Conservation (phyloP, 306 rosid genomes). For the Dalbergia cultrata region DNA sequence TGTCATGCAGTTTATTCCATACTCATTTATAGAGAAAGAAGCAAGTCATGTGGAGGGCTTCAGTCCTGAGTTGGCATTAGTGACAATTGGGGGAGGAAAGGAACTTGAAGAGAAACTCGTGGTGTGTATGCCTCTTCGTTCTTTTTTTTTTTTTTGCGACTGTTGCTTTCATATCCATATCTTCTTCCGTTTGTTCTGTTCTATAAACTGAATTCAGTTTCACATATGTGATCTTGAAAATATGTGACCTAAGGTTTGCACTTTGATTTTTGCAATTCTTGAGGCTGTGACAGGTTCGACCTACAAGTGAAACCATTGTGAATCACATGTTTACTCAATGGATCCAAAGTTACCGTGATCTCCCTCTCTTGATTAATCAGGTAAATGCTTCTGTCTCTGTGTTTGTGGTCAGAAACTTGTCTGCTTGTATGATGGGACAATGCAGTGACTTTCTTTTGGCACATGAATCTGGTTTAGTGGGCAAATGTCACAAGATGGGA, state of each 20-base stretch:
- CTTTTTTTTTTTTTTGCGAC: not conserved
- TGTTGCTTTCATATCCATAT: not conserved
- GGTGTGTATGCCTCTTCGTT: conserved; percentile 58
- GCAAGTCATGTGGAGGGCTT: conserved; percentile 98
- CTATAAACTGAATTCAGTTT: conserved; percentile 32
- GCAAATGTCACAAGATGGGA: conserved; percentile 99
- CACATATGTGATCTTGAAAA: conserved; percentile 37
- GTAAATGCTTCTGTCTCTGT: conserved; percentile 48
- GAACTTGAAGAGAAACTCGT: conserved; percentile 98
- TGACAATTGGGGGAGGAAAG: conserved; percentile 97
- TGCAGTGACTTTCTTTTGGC: conserved; percentile 11
- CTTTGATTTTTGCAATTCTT: conserved; percentile 85
- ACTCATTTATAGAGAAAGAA: conserved; percentile 96
- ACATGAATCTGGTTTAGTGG: conserved; percentile 71
- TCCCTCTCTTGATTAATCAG: conserved; percentile 94
- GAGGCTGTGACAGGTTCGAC: conserved; percentile 98
- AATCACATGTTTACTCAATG: conserved; percentile 99
- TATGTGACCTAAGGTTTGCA: conserved; percentile 70
- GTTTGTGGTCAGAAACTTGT: conserved; percentile 3
- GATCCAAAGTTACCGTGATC: conserved; percentile 98
- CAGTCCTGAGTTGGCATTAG: conserved; percentile 92
- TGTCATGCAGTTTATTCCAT: conserved; percentile 85
- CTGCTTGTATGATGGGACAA: conserved; percentile 5
- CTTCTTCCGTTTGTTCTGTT: not conserved
- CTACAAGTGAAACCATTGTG: conserved; percentile 94